These are phyloP conservation scores for Diaporthe capsici DNA, from an alignment of 2,329 filamentous ascomycete species.

Conservation along the genomic window DNA sequence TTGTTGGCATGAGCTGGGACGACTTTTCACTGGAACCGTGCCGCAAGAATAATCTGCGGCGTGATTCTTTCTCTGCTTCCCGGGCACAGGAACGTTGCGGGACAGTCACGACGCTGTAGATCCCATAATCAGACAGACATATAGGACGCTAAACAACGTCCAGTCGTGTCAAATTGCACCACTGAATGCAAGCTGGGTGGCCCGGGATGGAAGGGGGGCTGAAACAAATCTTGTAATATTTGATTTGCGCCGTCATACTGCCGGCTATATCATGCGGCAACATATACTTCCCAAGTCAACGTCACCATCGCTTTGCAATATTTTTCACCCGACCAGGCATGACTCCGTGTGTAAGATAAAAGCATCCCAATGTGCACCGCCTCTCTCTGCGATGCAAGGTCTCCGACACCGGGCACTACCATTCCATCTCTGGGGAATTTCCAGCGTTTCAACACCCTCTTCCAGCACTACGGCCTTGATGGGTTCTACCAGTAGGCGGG, in stretches of 20 bases:
- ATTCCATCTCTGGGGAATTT: no score
- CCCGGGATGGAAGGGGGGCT: not conserved
- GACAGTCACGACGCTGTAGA: no score
- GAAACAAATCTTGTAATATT: slow-evolving; percentile 34
- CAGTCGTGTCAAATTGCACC: not conserved
- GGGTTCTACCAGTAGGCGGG: slow-evolving; percentile 70
- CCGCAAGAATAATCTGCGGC: not conserved
- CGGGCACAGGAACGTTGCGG: not conserved
- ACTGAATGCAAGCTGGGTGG: not conserved
- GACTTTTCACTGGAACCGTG: not conserved
- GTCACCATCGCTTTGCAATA: slow-evolving; percentile 33
- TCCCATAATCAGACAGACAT: not conserved
- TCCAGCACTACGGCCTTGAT: not conserved
- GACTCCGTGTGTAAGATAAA: slow-evolving; percentile 19
- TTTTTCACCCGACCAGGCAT: slow-evolving; percentile 3
- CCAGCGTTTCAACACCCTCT: not conserved
- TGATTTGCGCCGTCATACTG: slow-evolving; percentile 29
- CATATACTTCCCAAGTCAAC: not conserved
- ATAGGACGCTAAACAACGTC: not conserved
- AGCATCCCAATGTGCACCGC: slow-evolving; percentile 16
- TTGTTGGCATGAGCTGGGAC: not conserved
- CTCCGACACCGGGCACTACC: not conserved
- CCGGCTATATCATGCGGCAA: slow-evolving; percentile 5
- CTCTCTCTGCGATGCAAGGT: not conserved
- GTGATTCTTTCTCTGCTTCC: not conserved